Evolutionary conservation across 805 yeast genomes (phyloP), one percentile per base, ranked within the genome.

Genomic region (Candida coleopterorum): DNA sequence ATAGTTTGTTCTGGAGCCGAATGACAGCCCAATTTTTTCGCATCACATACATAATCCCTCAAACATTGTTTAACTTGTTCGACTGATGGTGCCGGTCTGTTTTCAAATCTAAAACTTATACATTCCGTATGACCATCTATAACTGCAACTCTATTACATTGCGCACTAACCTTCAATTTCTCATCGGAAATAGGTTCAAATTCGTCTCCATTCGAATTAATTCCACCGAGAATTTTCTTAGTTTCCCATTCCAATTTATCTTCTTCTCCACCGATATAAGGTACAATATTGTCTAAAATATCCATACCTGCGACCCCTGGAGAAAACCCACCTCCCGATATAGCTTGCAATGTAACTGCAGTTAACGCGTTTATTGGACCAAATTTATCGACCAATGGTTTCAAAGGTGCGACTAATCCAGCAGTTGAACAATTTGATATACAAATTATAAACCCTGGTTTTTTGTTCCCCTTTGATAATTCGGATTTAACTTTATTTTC

Each of bases 161-260:
- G 96, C 24, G 98, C 98, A 43, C 94, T 81, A 28, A 93, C 95
- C 53, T 73, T 81, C 58, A 90, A 67, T 51, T 86, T 87, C 22
- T 79, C 79, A 34, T 78, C 80, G 4, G 78, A 60, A 40, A 85
- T 65, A 25, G 78, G 63, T 11, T 70, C 69, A 47, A 86, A 76
- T 16, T 75, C 77, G 31, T 64, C 60, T 29, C 78, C 79, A 25
- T 63, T 72, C 1, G 53, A 53, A 37, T 77, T 71, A 25, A 80
- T 51, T 37, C 68, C 56, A 45, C 96, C 97, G 52, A 93, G 73
- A 47, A 93, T 93, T 70, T 93, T 93, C 58, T 86, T 85, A 37
- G 97, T 88, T 70, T 93, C 98, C 94, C 95, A 88, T 66, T 93
- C 98, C 51, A 93, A 86, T 68, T 93, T 93, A 50, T 93, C 98